Conservation (phyloP, 1,284 basidiomycete genomes). For the Rhodotorula sp. region DNA sequence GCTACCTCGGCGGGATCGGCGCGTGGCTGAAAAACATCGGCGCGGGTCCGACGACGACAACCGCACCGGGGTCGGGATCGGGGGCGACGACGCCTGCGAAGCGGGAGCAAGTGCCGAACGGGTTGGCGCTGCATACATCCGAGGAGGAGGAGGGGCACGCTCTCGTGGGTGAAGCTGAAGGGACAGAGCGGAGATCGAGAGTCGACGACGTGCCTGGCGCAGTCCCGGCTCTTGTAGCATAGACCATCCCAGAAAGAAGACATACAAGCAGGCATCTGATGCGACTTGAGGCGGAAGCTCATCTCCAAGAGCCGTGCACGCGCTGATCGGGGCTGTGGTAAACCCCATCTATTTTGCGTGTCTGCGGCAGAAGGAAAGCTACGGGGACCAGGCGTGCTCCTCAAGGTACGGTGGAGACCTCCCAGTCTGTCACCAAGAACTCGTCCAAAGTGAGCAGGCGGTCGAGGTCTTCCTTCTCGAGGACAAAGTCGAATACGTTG, state of each 20-base stretch:
- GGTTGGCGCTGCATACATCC: not conserved
- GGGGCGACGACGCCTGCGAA: no score
- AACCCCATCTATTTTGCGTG: not conserved
- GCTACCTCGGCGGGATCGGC: slow-evolving; percentile 91
- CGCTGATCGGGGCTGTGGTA: not conserved
- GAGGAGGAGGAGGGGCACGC: not conserved
- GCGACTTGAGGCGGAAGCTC: no score
- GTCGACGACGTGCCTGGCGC: not conserved
- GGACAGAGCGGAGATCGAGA: not conserved
- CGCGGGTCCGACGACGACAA: not conserved
- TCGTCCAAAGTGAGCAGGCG: slow-evolving; percentile 31
- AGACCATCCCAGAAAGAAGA: no score
- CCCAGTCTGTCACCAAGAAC: slow-evolving; percentile 34
- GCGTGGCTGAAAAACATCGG: slow-evolving; percentile 93
- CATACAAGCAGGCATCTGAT: no score
- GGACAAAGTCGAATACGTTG: slow-evolving; percentile 66
- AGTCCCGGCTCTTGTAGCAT: not conserved
- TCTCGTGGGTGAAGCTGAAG: not conserved
- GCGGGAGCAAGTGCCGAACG: not conserved
- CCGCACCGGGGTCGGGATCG: not conserved
- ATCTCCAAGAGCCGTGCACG: no score
- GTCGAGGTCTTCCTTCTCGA: slow-evolving; percentile 62
- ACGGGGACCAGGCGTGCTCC: no score
- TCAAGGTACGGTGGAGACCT: slow-evolving; percentile 35
- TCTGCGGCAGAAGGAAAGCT: no score